phyloP scores from a whole-genome alignment of 1,284 basidiomycete genomes.

The Xerocomus nothofagi region DNA sequence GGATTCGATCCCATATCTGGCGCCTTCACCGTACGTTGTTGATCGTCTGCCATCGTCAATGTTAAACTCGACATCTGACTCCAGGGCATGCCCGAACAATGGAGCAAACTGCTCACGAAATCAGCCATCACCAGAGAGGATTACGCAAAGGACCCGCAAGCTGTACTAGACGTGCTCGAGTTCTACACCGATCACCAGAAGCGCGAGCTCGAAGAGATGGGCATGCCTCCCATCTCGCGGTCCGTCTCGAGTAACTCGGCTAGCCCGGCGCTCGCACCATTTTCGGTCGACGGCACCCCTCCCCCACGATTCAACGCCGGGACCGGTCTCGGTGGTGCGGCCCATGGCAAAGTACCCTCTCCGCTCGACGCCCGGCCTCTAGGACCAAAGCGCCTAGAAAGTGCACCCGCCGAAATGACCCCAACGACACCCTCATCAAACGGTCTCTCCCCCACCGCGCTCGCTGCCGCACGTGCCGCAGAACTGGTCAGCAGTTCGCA shows the following conservation, averaged over 20 bases:
- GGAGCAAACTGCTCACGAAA: constrained; percentile 93
- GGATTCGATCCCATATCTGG: constrained; percentile 95
- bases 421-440: constrained; percentile 31
- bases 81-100: constrained; percentile 94
- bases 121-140: constrained; percentile 98
- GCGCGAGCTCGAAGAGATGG: constrained; percentile 75
- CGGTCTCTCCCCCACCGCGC: constrained; percentile 40
- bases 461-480: constrained; percentile 57
- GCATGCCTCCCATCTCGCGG: constrained; percentile 33
- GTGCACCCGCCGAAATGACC: constrained; percentile 45
- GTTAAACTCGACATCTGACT: constrained; percentile 5
- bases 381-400: constrained; percentile 56
- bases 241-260: constrained; percentile 28
- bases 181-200: constrained; percentile 99
- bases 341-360: constrained; percentile 46
- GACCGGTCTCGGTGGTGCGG: constrained; percentile 76
- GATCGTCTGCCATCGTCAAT: not conserved
- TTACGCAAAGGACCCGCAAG: constrained; percentile 95
- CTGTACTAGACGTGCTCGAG: constrained; percentile 95
- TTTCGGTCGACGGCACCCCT: constrained; percentile 40
- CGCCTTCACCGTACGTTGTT: constrained; percentile 76
- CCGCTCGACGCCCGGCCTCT: constrained; percentile 40
- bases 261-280: constrained; percentile 28
- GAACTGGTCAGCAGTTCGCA: constrained; percentile 66
- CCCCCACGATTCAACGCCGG: constrained; percentile 83